Evolutionary conservation across 192 early-diverging fungal genomes (phyloP).

Genomic region (Entomortierella parvispora): DNA sequence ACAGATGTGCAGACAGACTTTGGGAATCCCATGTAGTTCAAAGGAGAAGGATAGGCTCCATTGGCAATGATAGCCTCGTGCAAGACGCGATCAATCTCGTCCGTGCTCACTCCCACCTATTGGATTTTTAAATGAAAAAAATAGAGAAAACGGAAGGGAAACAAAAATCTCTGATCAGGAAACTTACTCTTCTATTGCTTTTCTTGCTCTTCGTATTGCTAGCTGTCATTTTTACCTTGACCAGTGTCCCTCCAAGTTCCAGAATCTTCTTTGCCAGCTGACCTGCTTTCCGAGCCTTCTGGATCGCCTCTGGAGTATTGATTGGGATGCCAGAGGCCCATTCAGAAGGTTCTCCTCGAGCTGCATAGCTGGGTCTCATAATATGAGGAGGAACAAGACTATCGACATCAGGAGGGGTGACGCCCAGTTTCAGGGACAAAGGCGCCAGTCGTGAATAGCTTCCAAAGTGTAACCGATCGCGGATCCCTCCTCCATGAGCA

Average conservation of each 20-base stretch:
- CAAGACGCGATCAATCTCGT: slow-evolving; percentile 94
- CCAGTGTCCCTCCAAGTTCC: slow-evolving; percentile 60
- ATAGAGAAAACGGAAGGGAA: neutral
- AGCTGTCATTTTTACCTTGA: slow-evolving; percentile 36
- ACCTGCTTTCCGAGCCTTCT: slow-evolving; percentile 58
- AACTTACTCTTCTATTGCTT: neutral
- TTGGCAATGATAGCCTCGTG: slow-evolving; percentile 94
- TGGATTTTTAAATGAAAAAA: slow-evolving; percentile 38
- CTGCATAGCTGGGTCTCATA: slow-evolving; percentile 66
- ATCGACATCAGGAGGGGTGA: slow-evolving; percentile 33
- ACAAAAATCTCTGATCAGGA: no score
- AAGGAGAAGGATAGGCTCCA: slow-evolving; percentile 92
- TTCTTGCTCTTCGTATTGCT: neutral
- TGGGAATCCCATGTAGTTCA: slow-evolving; percentile 97
- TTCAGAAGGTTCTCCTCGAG: slow-evolving; percentile 57
- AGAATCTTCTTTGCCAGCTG: slow-evolving; percentile 68
- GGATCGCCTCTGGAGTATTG: slow-evolving; percentile 46
- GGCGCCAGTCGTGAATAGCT: slow-evolving; percentile 44
- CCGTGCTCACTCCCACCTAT: slow-evolving; percentile 83
- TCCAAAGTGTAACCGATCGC: slow-evolving; percentile 37
- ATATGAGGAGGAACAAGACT: slow-evolving; percentile 56
- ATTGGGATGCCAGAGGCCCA: slow-evolving; percentile 59
- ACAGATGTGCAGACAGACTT: slow-evolving; percentile 91
- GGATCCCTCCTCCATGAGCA: slow-evolving; percentile 22
- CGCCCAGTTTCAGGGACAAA: slow-evolving; percentile 23